Conservation (phyloP, 2,329 filamentous ascomycete species). For the Monosporascus sp. region DNA sequence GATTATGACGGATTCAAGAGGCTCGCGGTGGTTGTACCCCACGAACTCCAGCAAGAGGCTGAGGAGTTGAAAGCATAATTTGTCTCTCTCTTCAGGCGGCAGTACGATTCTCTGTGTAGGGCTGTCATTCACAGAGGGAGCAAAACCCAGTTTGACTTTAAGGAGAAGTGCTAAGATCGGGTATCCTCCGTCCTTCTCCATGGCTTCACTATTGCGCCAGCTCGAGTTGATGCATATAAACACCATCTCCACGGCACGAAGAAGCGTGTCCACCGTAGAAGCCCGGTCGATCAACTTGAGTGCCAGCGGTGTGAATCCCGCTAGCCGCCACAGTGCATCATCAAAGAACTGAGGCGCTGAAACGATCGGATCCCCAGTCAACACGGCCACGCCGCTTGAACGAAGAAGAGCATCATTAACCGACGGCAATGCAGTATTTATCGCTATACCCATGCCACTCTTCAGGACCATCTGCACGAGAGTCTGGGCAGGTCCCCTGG, state of each 20-base stretch:
- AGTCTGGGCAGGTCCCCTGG: conserved; percentile 62
- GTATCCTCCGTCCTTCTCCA: conserved; percentile 95
- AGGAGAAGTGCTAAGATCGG: conserved; percentile 80
- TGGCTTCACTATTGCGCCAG: conserved; percentile 97
- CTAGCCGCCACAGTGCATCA: conserved; percentile 86
- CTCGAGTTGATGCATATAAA: conserved; percentile 83
- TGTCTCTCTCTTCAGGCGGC: conserved; percentile 49
- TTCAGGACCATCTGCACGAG: conserved; percentile 66
- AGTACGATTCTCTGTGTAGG: conserved; percentile 40
- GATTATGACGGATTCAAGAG: conserved; percentile 86
- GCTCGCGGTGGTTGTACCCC: conserved; percentile 76
- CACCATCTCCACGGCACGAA: conserved; percentile 75
- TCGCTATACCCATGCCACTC: conserved; percentile 71
- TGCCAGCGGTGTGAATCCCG: conserved; percentile 83
- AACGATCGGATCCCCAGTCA: conserved; percentile 80
- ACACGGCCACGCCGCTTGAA: conserved; percentile 72
- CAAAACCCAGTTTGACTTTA: conserved; percentile 70
- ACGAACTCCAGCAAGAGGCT: conserved; percentile 78
- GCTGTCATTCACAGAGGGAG: conserved; percentile 29
- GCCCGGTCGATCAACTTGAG: conserved; percentile 81
- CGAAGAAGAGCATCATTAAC: conserved; percentile 85
- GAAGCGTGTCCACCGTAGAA: conserved; percentile 61
- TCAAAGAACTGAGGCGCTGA: conserved; percentile 80
- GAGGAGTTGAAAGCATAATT: conserved; percentile 60
- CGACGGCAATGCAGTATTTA: conserved; percentile 83